Evolutionary conservation across 768 basidiomycete species (phyloP), one percentile per base, ranked within the genome.

Genomic region (Xerocomellus intermedius): DNA sequence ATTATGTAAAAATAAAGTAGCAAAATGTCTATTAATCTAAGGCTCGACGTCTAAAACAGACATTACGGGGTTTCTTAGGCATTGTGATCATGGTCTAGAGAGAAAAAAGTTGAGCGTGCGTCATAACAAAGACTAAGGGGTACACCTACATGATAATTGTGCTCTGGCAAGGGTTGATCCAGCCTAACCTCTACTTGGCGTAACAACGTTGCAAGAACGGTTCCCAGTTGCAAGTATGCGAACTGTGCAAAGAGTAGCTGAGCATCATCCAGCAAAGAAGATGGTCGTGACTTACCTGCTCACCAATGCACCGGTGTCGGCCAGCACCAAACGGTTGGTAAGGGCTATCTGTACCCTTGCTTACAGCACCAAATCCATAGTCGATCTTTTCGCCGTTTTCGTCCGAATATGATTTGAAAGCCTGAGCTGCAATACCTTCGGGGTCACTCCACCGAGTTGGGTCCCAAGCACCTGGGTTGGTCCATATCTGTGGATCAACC

Each of bases 301-400:
- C 94, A 59, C 94, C 92, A 57, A 98, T 95, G 71, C 92, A 98
- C 60, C 95, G 80, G 76, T 98, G 96, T 64, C 91, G 81, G 28
- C 97, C 97, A 48, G 97, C 96, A 58, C 97, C 97, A 65, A 99
- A 99, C 2, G 97, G 97, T 69, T 97, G 91, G 71, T 98, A 98
- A 46, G 92, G 93, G 62, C 88, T 91, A 54, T 95, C 91, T 7
- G 95, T 98, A 47, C 95, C 95, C 75, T 98, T 98, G 76, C 88
- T 91, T 48, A 99, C 90, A 56, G 86, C 83, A 50, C 97, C 97
- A 71, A 92, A 99, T 2, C 97, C 97, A 65, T 88, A 99, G 72
- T 99, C 97, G 57, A 98, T 78, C 77, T 94, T 94, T 72, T 96
- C 92, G 53, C 91, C 89, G 32, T 73, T 71, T 63, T 85, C 85